These are phyloP conservation scores for Ustulina deusta DNA, from an alignment of 2,329 filamentous ascomycete species.

Conservation along the genomic window DNA sequence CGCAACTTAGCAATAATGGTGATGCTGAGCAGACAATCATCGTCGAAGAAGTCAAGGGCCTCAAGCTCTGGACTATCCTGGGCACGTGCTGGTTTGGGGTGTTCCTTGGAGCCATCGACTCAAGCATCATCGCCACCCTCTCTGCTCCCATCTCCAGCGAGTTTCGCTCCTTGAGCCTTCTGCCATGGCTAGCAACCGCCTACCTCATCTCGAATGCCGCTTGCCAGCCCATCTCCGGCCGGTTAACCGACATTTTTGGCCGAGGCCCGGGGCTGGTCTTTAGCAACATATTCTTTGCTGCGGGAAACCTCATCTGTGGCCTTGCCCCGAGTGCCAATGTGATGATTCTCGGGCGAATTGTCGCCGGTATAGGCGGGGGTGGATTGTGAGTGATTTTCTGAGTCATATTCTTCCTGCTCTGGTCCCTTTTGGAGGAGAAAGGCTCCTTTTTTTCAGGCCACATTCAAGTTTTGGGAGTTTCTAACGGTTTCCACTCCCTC, in stretches of 20 bases:
- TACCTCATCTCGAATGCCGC: constrained; percentile 92
- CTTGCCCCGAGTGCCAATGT: constrained; percentile 72
- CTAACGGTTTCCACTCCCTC: too few species aligned
- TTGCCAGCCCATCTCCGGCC: constrained; percentile 85
- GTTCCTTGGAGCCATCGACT: constrained; percentile 75
- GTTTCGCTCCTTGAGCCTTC: constrained; percentile 82
- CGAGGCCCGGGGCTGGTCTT: constrained; percentile 82
- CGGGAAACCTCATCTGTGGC: constrained; percentile 85
- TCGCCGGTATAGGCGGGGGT: constrained; percentile 86
- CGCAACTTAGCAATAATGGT: constrained; percentile 49
- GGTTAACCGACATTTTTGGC: constrained; percentile 89
- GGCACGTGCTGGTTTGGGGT: constrained; percentile 70
- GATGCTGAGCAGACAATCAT: constrained; percentile 62
- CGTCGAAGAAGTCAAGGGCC: constrained; percentile 61
- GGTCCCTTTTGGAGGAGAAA: not conserved
- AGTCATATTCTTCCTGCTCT: not conserved
- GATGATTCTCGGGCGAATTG: constrained; percentile 82
- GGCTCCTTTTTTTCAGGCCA: not conserved
- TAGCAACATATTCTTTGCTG: constrained; percentile 82
- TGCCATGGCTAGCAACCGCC: constrained; percentile 89
- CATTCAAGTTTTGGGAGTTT: too few species aligned
- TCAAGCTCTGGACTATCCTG: constrained; percentile 66
- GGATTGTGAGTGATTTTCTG: not conserved
- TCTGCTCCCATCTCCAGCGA: constrained; percentile 85
- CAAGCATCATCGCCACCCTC: constrained; percentile 87